These are phyloP conservation scores for Fistulinella staudtii DNA, from an alignment of 1,284 basidiomycete species.

Conservation along the genomic window DNA sequence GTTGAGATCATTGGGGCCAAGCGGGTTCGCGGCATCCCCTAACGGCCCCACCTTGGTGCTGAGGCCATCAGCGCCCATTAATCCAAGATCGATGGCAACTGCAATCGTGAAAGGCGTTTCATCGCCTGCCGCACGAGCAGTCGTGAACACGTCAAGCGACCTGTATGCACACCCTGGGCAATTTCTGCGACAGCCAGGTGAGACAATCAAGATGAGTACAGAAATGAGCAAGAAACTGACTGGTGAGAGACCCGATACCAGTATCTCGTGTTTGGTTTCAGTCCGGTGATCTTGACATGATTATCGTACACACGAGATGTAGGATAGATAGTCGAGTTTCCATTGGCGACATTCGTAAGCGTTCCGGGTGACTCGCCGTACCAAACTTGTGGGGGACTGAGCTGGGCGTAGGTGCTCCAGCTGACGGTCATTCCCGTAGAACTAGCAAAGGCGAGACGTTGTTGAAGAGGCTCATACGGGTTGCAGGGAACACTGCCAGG, in stretches of 20 bases:
- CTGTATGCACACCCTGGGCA: conserved; percentile 28
- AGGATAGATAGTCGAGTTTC: conserved; percentile 22
- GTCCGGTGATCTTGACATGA: conserved; percentile 26
- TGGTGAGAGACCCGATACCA: conserved; percentile 30
- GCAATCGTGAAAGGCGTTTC: conserved; percentile 20
- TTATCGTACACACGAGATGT: conserved; percentile 27
- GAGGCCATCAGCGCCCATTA: conserved; percentile 27
- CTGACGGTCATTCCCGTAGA: conserved; percentile 26
- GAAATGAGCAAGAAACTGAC: conserved; percentile 11
- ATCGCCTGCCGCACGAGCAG: conserved; percentile 20
- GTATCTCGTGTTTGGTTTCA: conserved; percentile 22
- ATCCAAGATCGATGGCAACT: conserved; percentile 27
- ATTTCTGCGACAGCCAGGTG: conserved; percentile 14
- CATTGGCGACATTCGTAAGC: conserved; percentile 18
- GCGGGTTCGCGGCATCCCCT: conserved; percentile 19
- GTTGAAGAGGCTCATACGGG: conserved; percentile 27
- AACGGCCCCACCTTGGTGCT: conserved; percentile 28
- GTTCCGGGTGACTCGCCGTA: conserved; percentile 20
- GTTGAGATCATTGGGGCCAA: conserved; percentile 26
- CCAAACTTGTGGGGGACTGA: conserved; percentile 25
- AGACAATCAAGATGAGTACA: not conserved
- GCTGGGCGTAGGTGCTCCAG: conserved; percentile 21
- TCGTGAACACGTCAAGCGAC: conserved; percentile 24
- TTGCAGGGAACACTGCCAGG: conserved; percentile 27
- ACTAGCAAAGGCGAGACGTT: conserved; percentile 24